A percentile compares a stretch with the other conserved stretches of the same genome.
Evolutionary conservation across 495 filamentous ascomycete genomes (phyloP).

Genomic region (Filosporella fistucella): DNA sequence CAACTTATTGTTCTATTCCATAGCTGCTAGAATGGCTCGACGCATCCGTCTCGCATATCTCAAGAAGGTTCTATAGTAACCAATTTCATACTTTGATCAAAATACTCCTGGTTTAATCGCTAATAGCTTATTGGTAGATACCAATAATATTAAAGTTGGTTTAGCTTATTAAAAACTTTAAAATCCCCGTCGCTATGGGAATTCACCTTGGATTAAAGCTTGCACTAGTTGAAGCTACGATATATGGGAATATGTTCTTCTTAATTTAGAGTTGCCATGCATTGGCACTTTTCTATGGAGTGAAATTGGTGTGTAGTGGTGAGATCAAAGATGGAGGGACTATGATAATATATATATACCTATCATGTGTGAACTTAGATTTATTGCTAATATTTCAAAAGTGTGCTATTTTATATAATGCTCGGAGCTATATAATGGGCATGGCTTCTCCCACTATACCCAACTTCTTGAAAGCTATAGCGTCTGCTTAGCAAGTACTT

Average conservation of each 20-base stretch:
- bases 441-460: background rate
- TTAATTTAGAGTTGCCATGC: background rate
- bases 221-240: background rate
- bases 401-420: conserved; percentile 3
- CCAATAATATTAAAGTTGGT: background rate
- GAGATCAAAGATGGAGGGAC: conserved; percentile 1
- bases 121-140: background rate
- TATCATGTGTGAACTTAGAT: background rate
- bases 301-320: background rate
- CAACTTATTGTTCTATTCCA: background rate
- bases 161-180: background rate
- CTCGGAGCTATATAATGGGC: background rate
- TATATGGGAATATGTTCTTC: background rate
- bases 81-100: background rate
- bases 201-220: background rate
- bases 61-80: background rate
- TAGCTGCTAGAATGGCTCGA: background rate
- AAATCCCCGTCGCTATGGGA: background rate
- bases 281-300: conserved; percentile 1
- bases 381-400: background rate
- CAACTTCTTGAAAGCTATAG: background rate
- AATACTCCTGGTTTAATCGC: background rate
- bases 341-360: background rate
- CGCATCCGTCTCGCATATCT: background rate
- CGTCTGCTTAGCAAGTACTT: conserved; percentile 1